Base-by-base conservation (phyloP, 2,329 filamentous ascomycete species). In the Ophiosphaerella narmari region DNA sequence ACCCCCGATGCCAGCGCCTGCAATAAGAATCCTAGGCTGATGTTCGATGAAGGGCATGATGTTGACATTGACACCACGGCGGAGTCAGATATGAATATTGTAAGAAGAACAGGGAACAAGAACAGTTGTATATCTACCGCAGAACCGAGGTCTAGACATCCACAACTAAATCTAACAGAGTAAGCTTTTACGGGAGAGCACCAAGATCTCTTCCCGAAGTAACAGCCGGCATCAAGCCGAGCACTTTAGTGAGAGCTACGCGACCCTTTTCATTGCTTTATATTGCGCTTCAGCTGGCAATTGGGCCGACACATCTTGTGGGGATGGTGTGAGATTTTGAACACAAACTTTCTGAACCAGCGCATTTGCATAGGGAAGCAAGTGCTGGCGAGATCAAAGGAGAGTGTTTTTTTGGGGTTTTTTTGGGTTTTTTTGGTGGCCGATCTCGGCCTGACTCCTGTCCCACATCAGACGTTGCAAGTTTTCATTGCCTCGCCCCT, bases 1-100 rank as follows among this genome's bases (percentile, higher is more conserved):
- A 31, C 89, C 89, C 45, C 88, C 89, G 86, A 93, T 92, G 54
- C 89, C 87, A 85, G 63, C 62, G 14, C 66, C 66, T 26, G 54
- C 62, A 34, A 68, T 65, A 37, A 65, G 43, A 33, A 68, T 65
- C 39, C 60, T 67, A 11, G 65, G 63, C 31, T 66, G 62, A 7
- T 50, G 39, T 36, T 49, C 51, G 14, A 65, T 48, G 29, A 54
- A 59, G 9, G 63, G 55, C 57, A 67, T 66, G 14, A n/a, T 34
- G 26, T 11, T 29, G 12, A 37, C 13, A 11, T 7, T 39, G 23
- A 29, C 24, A 12, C 23, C 14, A 29, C 16, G 16, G 18, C 16
- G 33, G 12, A 11, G 34, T 36, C 34, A 36, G 21, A 13, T 42
- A 4, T 33, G 5, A 29, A 42, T 12, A 39, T 12, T 9, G 14